Evolutionary conservation across 768 basidiomycete genomes (phyloP).

Genomic region (Phallus indusiatus): DNA sequence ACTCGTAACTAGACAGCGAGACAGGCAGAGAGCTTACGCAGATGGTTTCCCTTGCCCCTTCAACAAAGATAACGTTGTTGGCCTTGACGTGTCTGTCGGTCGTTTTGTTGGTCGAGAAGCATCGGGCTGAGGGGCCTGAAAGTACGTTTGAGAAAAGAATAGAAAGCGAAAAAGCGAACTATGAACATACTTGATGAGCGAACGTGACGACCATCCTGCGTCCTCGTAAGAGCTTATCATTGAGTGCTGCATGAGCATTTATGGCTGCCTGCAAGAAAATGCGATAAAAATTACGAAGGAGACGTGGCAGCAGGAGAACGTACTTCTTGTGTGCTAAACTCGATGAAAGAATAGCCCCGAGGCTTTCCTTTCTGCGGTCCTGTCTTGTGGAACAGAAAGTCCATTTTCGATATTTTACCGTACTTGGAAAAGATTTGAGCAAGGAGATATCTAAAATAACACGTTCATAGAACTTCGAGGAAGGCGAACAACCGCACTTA

Average conservation of each 20-base stretch:
- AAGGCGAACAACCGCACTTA: slow-evolving; percentile 24
- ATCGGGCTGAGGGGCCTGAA: slow-evolving; percentile 10
- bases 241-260: slow-evolving; percentile 60
- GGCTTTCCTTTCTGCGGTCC: slow-evolving; percentile 87
- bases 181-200: slow-evolving; percentile 61
- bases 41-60: slow-evolving; percentile 52
- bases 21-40: slow-evolving; percentile 23
- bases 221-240: slow-evolving; percentile 78
- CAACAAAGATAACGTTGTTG: slow-evolving; percentile 81
- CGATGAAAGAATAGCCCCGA: slow-evolving; percentile 90
- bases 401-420: slow-evolving; percentile 87
- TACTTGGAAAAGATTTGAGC: slow-evolving; percentile 87
- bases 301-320: slow-evolving; percentile 29
- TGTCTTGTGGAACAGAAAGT: slow-evolving; percentile 92
- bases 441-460: slow-evolving; percentile 58
- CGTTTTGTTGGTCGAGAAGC: slow-evolving; percentile 32
- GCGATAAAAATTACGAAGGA: slow-evolving; percentile 4
- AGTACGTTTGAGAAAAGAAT: neutral
- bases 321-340: slow-evolving; percentile 74
- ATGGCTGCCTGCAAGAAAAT: slow-evolving; percentile 60
- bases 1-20: neutral
- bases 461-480: slow-evolving; percentile 1
- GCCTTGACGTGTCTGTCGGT: slow-evolving; percentile 44
- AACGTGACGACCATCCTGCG: slow-evolving; percentile 85
- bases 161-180: neutral